Evolutionary conservation across 345 rosid species (phyloP), one percentile per base, ranked within the genome.

Genomic region (Populus tremula): DNA sequence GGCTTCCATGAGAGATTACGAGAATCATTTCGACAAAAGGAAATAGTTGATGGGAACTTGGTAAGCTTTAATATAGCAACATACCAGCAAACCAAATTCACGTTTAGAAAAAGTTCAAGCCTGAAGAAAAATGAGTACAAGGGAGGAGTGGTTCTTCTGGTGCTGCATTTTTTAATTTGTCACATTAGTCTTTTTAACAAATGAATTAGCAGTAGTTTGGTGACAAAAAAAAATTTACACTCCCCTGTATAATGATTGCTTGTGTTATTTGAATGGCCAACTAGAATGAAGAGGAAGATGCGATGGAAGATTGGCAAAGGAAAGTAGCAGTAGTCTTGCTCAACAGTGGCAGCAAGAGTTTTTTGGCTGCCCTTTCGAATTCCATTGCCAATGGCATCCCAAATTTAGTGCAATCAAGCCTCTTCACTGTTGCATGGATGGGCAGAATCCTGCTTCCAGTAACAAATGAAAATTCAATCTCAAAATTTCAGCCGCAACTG

Each of bases 391-490:
- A 87, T 29, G 92, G 88, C 31, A 83, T 77, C 33, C 89, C 89
- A 10, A 81, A 36, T 77, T 76, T 91, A 65, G 86, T 81, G 29
- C 83, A 86, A 72, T 85, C 92, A 45, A 82, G 91, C 79, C 78
- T 91, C 6, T 75, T 81, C 66, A 91, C 90, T 1, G 83, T 87
- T 18, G 78, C 92, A 9, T 91, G 92, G 91, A 79, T 88, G 70
- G 85, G 84, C 75, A 63, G 67, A 53, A 78, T 80, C 72, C 65
- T 86, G 63, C 77, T 74, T 72, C 78, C 81, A 13, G 56, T 54
- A 0, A 66, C 68, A 47, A 81, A 82, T 2, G 47, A 75, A 47
- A 73, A 61, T 66, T 76, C 78, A 20, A 45, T 71, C 77, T 77
- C 88, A 33, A 70, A 76, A 31, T 81, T 80, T 23, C 35, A 69